phyloP scores from a whole-genome alignment of 306 rosid species.

The Luffa aegyptiaca region DNA sequence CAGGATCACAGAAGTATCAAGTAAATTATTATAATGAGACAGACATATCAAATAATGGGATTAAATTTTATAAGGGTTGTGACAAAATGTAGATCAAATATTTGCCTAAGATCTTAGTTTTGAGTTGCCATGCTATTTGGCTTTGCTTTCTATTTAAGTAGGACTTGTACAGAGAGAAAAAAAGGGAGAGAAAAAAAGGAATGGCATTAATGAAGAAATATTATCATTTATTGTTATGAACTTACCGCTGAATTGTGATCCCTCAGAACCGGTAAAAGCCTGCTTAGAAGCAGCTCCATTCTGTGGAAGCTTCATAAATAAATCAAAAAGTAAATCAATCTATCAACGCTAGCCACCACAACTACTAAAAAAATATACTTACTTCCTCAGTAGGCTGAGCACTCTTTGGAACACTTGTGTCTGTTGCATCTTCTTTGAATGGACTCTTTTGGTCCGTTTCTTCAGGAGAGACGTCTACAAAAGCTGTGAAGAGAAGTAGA shows the following conservation, averaged over 20 bases:
- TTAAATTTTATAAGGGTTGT: neutral
- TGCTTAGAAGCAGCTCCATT: slow-evolving; percentile 69
- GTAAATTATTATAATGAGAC: neutral
- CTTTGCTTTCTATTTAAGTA: neutral
- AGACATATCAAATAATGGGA: neutral
- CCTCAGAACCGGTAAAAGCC: slow-evolving; percentile 29
- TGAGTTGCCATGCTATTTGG: neutral
- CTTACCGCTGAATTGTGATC: slow-evolving; percentile 51
- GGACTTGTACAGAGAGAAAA: neutral
- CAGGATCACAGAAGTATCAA: neutral
- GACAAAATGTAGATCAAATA: neutral
- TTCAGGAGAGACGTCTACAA: slow-evolving; percentile 88
- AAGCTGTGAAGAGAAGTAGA: slow-evolving; percentile 40
- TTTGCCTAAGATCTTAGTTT: neutral
- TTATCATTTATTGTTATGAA: neutral
- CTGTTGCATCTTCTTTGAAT: slow-evolving; percentile 53
- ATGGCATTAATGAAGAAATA: neutral
- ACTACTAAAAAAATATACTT: slow-evolving; percentile 21
- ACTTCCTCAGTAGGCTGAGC: slow-evolving; percentile 34
- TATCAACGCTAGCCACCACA: slow-evolving; percentile 7
- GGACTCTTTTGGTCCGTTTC: slow-evolving; percentile 58
- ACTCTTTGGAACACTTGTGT: slow-evolving; percentile 32
- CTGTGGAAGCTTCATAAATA: slow-evolving; percentile 50
- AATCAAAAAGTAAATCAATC: slow-evolving; percentile 9
- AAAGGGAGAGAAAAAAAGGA: neutral